Base-by-base conservation (phyloP, 2,329 filamentous ascomycete species). In the Colletotrichum cordylinicola region DNA sequence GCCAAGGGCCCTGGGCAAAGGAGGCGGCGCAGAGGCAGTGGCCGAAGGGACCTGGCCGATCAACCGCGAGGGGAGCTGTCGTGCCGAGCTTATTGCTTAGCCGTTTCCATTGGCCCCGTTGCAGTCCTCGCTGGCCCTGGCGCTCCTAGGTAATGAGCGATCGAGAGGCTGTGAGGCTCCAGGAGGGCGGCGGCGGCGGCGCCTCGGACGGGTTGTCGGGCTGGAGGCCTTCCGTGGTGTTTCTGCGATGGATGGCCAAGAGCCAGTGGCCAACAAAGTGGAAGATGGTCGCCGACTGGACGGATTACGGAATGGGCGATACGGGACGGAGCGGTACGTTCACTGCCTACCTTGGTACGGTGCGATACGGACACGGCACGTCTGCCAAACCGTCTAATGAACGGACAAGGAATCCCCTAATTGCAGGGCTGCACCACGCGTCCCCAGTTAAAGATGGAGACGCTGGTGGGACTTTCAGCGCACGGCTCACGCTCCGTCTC, bases 391-490 rank as follows among this genome's bases (percentile, higher is more conserved):
- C 56, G 56, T 52, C 43, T n/a, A 52, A 52, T 52, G n/a, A 52
- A 52, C 43, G n/a, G 43, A 52, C 43, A 52, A 8, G 43, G n/a
- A 21, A 60, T 70, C 71, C 66, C 66, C 66, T 70, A 18, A 65
- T 60, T 58, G 65, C 71, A 73, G 39, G 71, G 71, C 71, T 73
- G 65, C 62, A 72, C 70, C 65, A 52, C 67, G n/a, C 33, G 56
- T 56, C 71, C 69, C 71, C 65, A 43, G 62, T 56, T 35, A 35
- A 60, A 58, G 37, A 64, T 65, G 37, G 68, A 56, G 67, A 31
- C 21, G 35, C 31, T 35, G 58, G 58, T 61, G 58, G 58, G 58
- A 24, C 58, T 35, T 33, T 8, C n/a, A n/a, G 16, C 56, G 67
- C 71, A 55, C 65, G 65, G 56, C 48, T 68, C 65, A 31, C 55